A percentile compares a stretch with the other conserved stretches of the same genome.
Evolutionary conservation across 176 grass and related monocot species (phyloP).

Genomic region (Aegilops speltoides): DNA sequence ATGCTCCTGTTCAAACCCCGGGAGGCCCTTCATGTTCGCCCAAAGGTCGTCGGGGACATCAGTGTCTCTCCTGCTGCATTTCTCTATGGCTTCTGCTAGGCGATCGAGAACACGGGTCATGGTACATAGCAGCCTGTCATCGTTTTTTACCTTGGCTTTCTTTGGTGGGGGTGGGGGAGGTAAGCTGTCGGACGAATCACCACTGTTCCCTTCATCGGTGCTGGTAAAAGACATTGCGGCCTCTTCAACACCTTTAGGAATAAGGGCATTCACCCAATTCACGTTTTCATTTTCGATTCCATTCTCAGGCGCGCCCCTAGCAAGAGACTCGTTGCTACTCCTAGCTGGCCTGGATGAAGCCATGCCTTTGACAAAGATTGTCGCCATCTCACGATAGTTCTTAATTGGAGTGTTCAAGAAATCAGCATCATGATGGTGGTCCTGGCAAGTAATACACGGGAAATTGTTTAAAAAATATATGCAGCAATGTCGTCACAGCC

Average conservation of each 20-base stretch:
- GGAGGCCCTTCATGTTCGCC: slow-evolving; percentile 19
- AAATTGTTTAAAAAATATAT: neutral
- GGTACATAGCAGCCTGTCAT: neutral
- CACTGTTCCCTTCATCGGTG: neutral
- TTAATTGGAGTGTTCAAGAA: slow-evolving; percentile 18
- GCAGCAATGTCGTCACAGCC: neutral
- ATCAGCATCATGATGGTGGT: neutral
- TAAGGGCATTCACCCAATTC: neutral
- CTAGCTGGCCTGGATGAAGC: neutral
- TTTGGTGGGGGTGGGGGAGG: neutral
- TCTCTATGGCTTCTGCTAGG: neutral
- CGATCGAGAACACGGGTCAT: neutral
- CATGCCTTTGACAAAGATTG: slow-evolving; percentile 7
- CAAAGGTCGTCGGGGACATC: neutral
- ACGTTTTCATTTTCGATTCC: neutral
- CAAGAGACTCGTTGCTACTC: neutral
- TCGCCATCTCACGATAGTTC: slow-evolving; percentile 13
- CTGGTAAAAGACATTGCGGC: neutral
- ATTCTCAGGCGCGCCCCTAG: neutral
- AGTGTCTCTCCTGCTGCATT: neutral
- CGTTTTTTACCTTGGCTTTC: neutral
- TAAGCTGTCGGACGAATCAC: neutral
- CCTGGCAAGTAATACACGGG: neutral
- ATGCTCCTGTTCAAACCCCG: neutral
- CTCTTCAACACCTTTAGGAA: neutral